Base-by-base conservation (phyloP, 257 asterid species). In the Capsicum pubescens region DNA sequence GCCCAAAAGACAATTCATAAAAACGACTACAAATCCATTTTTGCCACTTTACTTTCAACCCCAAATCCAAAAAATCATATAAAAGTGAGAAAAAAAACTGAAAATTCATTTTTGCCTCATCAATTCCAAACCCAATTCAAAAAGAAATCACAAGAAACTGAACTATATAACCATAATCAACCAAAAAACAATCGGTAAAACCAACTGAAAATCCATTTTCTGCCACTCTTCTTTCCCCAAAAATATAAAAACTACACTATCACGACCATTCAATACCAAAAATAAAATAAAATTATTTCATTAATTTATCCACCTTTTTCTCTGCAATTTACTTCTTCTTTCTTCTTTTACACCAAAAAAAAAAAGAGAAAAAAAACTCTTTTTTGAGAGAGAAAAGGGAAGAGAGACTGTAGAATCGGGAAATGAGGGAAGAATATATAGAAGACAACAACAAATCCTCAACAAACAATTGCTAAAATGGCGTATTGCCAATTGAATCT, bases 401-500 rank as follows among this genome's bases (percentile, higher is more conserved):
- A 0, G 59, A 48, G 60, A 74, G 61, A 11, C 8, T 26, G 61
- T 32, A 54, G 82, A 26, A 77, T 77, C 32, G 19, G 19, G 50
- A 74, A 74, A 74, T 71, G 78, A 46, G n/a, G 0, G 60, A 74
- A 74, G 80, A 74, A 39, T 74, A 77, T 77, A 77, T 0, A 77
- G 64, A 77, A 54, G 50, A 54, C 14, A 6, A 26, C 32, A 76
- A 54, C 63, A 21, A 50, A 48, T 74, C 60, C 46, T 77, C 50
- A 54, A 77, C 82, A 54, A 77, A 77, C 64, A 77, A 54, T 26
- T 26, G 64, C 82, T 77, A 15, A 54, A 77, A 26, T 77, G 50
- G 15, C 82, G 82, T 54, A 77, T 0, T 77, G 64, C 82, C 82
- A 77, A 54, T 77, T 54, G 64, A 77, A 48, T 77, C 64, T 54